Evolutionary conservation across 106 monocot genomes (phyloP).

Genomic region (Platanthera guangdongensis): DNA sequence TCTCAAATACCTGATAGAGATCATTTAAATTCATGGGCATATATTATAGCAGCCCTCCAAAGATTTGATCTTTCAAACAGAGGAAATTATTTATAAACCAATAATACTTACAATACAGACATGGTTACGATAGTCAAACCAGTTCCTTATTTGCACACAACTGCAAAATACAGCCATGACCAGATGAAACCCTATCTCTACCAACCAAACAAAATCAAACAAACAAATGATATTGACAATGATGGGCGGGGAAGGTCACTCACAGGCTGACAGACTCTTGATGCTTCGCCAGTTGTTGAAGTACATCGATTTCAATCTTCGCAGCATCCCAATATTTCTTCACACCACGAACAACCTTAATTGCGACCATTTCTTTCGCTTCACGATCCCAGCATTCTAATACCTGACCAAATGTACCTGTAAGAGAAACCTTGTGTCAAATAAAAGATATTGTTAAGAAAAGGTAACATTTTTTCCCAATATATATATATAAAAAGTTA

Average conservation of each 20-base stretch:
- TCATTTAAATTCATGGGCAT: constrained; percentile 56
- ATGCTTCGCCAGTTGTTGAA: constrained; percentile 61
- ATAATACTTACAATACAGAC: constrained; percentile 99
- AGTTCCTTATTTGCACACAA: constrained; percentile 99
- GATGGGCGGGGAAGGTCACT: constrained; percentile 7
- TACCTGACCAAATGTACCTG: constrained; percentile 96
- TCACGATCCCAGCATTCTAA: constrained; percentile 96
- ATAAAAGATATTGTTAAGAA: not conserved
- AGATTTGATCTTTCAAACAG: constrained; percentile 10
- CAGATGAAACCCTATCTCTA: constrained; percentile 19
- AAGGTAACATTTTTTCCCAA: no score
- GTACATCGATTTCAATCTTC: constrained; percentile 88
- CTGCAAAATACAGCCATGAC: constrained; percentile 77
- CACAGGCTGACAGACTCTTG: constrained; percentile 43
- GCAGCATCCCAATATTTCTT: constrained; percentile 92
- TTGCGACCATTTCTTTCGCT: constrained; percentile 92
- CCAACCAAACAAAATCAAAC: constrained; percentile 9
- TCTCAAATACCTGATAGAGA: constrained; percentile 95
- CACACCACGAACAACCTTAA: constrained; percentile 75
- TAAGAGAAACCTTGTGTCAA: not conserved
- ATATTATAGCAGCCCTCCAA: constrained; percentile 26
- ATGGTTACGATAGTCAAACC: constrained; percentile 99
- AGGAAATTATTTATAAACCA: constrained; percentile 40
- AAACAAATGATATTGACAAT: not conserved
- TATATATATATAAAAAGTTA: not conserved